Base-by-base conservation (phyloP, 140 eudicot genomes). In the Cichorium intybus region DNA sequence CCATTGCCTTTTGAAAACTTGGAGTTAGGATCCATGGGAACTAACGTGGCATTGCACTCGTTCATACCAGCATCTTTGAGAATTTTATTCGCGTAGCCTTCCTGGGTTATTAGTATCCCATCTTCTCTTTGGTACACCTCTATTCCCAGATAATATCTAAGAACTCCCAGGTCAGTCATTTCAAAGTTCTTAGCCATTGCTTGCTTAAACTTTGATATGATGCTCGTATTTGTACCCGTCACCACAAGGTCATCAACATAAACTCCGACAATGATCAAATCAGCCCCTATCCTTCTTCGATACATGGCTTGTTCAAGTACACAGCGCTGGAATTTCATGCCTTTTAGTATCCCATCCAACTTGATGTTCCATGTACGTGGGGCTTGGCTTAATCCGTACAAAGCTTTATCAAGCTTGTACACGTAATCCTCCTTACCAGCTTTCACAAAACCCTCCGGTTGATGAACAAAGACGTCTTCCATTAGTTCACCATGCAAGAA, bases 381-480 rank as follows among this genome's bases (percentile, higher is more conserved):
- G 3, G 50, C 50, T 15, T 43, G 50, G 0, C 20, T 18, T 7
- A 43, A n/a, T 0, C 50, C 50, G 4, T 43, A 43, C 4, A 43
- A 5, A 3, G 17, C 50, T 4, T 43, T 43, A 2, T 2, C 20
- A 0, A 43, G 20, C 6, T 15, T 43, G 17, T 43, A 43, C 0
- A 43, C n/a, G n/a, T n/a, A n/a, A n/a, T n/a, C n/a, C n/a, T n/a
- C n/a, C n/a, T n/a, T n/a, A n/a, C n/a, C n/a, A n/a, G n/a, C n/a
- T n/a, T n/a, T n/a, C n/a, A n/a, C n/a, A n/a, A 62, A 62, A 16
- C 69, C 45, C 24, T 62, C 56, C 7, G 16, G 56, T 26, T 45
- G 56, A 46, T 11, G 15, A 16, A 62, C 45, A 62, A 20, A 62
- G 4, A 62, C 69, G 15, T 62, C 69, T 17, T 46, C 41, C 12